Conservation (phyloP, 345 rosid genomes). For the Citrus medica region DNA sequence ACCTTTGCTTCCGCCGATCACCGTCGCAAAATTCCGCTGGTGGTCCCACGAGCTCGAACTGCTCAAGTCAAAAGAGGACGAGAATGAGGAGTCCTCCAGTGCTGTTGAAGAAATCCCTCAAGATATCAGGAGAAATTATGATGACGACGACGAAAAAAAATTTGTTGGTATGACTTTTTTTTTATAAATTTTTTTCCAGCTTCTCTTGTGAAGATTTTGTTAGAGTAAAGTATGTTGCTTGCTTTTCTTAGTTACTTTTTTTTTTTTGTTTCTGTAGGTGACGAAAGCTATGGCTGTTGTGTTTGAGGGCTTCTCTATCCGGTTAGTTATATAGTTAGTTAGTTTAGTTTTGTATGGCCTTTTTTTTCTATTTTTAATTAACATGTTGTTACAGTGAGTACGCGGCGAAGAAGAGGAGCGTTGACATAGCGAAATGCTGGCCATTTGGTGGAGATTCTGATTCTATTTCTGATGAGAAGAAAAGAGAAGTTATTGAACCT, state of each 20-base stretch:
- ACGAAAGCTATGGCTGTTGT: constrained; percentile 38
- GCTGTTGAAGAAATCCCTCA: constrained; percentile 11
- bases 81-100: neutral
- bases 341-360: neutral
- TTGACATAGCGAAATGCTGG: constrained; percentile 53
- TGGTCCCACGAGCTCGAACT: constrained; percentile 59
- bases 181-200: neutral
- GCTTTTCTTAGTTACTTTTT: neutral
- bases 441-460: constrained; percentile 38
- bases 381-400: constrained; percentile 38
- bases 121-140: neutral
- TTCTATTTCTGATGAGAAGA: neutral
- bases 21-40: constrained; percentile 61
- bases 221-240: neutral
- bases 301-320: constrained; percentile 56
- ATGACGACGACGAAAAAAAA: neutral
- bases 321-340: constrained; percentile 28
- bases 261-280: neutral
- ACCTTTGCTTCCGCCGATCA: constrained; percentile 51
- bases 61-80: constrained; percentile 13
- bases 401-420: constrained; percentile 40
- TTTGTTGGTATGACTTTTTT: neutral
- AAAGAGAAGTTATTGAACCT: constrained; percentile 23
- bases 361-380: neutral
- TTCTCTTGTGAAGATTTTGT: neutral